Base-by-base conservation (phyloP, 257 asterid species). In the Nyctanthes arbortristis region DNA sequence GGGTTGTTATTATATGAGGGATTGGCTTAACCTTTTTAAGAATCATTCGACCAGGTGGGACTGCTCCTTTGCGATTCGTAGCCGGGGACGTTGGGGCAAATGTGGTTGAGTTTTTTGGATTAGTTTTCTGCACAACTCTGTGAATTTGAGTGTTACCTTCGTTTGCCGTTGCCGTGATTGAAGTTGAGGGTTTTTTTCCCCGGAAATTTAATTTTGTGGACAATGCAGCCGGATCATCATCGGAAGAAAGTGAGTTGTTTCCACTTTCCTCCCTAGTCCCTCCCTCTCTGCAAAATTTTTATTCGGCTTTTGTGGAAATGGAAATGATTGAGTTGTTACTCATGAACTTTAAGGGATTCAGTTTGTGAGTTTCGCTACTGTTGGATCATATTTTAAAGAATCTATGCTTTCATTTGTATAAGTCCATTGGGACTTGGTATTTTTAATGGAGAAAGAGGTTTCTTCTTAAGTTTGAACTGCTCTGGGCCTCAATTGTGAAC, bases 161-260 rank as follows among this genome's bases (percentile, higher is more conserved):
- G 73, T 29, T 63, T 63, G n/a, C n/a, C n/a, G n/a, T 37, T 69
- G n/a, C n/a, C n/a, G n/a, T n/a, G n/a, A n/a, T 66, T 82, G 73
- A 56, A 59, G 63, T 49, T 60, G 79, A n/a, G n/a, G n/a, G n/a
- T n/a, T n/a, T n/a, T n/a, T n/a, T n/a, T n/a, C n/a, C n/a, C n/a
- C n/a, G 36, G 28, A 60, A 66, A 68, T 61, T 65, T 43, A 49
- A 45, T 63, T 78, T 65, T 22, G 11, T 45, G 63, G 28, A 68
- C 43, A 79, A 87, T 88, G 97, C 96, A 85, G 92, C 82, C 90
- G 54, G 96, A 90, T 87, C 92, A n/a, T n/a, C n/a, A 85, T 68
- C 81, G 84, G 4, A 88, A 90, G 81, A 93, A 90, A 83, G 97
- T 90, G 80, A 87, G 96, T 37, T 57, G 37, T 2, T 33, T 61